phyloP scores from a whole-genome alignment of 75 land plant genomes.

The Picea sitchensis region DNA sequence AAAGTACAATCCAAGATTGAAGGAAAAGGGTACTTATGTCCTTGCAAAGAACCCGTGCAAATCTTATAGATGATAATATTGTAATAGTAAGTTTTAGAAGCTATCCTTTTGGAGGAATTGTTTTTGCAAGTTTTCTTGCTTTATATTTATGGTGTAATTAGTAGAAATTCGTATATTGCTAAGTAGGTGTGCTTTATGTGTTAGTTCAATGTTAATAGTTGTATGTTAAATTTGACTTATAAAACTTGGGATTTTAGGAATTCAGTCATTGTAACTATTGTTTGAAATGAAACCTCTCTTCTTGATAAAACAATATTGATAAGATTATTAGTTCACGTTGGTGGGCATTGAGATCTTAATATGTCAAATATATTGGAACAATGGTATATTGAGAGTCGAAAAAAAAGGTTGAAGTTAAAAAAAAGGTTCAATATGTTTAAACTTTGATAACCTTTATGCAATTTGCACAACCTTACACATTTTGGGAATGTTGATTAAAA shows the following conservation, averaged over 20 bases:
- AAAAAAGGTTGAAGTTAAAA: no score
- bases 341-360: not conserved
- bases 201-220: not conserved
- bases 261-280: not conserved
- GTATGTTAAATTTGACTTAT: not conserved
- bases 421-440: no score
- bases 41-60: not conserved
- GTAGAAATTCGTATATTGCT: not conserved
- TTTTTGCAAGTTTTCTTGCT: not conserved
- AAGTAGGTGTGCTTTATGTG: not conserved
- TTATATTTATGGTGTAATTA: not conserved
- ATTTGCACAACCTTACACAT: no score
- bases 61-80: not conserved
- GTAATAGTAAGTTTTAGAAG: not conserved
- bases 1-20: not conserved
- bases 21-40: not conserved
- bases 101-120: not conserved
- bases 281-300: not conserved
- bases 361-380: not conserved
- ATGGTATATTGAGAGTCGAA: not conserved
- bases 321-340: not conserved
- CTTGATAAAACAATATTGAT: not conserved
- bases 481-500: no score
- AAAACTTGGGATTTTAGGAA: not conserved
- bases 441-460: no score